Conservation (phyloP, 2,329 filamentous ascomycete genomes). For the Akanthomyces dipterigenus region DNA sequence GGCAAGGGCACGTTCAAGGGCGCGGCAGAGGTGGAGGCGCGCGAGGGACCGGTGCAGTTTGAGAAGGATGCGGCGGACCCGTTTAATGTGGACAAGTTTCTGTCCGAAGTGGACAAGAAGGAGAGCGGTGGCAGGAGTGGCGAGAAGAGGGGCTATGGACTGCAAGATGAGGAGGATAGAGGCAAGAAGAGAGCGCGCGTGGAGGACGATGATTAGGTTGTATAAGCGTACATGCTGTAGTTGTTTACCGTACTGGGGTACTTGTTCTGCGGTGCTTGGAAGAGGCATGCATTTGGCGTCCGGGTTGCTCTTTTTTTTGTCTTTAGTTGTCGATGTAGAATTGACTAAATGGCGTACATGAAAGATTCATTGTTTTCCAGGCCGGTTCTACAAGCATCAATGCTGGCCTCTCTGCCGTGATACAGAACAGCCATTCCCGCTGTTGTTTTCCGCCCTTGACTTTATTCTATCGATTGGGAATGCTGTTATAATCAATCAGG, state of each 20-base stretch:
- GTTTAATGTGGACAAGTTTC: conserved; percentile 91
- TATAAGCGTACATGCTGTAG: conserved; percentile 11
- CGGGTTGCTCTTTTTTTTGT: not conserved
- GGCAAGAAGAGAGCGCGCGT: conserved; percentile 69
- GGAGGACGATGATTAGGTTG: conserved; percentile 44
- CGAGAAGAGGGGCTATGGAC: conserved; percentile 64
- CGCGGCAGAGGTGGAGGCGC: conserved; percentile 70
- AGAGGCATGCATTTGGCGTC: conserved; percentile 7
- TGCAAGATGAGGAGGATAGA: conserved; percentile 58
- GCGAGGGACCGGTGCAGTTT: conserved; percentile 92
- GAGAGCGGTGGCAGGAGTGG: conserved; percentile 26
- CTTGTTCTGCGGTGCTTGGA: not conserved
- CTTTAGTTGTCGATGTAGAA: not conserved
- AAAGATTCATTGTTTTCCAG: too few species aligned
- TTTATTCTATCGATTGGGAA: not conserved
- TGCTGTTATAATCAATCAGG: not conserved
- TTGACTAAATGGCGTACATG: not conserved
- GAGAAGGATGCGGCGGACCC: conserved; percentile 82
- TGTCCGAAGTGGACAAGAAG: conserved; percentile 67
- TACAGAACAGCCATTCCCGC: too few species aligned
- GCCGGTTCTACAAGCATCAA: too few species aligned
- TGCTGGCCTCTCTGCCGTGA: too few species aligned
- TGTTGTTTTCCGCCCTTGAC: too few species aligned
- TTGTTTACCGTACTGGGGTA: not conserved
- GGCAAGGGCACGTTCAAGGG: conserved; percentile 91